These are phyloP conservation scores for Neofusicoccum umdonicola DNA, from an alignment of 2,329 filamentous ascomycete genomes.

Conservation along the genomic window DNA sequence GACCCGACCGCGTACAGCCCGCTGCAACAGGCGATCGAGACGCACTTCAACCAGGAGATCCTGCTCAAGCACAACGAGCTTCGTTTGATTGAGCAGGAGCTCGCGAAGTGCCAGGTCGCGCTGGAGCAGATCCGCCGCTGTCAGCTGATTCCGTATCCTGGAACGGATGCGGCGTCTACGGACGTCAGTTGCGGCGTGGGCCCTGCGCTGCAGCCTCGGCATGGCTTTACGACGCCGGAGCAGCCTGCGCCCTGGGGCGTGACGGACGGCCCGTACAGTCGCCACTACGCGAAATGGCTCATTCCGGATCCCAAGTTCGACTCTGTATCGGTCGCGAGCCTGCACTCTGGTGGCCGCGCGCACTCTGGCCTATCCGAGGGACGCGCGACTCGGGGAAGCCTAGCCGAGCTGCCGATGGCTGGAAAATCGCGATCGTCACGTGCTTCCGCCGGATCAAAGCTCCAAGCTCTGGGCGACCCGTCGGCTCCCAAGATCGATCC, in stretches of 20 bases:
- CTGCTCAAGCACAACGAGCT: conserved; percentile 92
- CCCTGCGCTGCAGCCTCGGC: conserved; percentile 60
- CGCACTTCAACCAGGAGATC: conserved; percentile 88
- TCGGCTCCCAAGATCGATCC: conserved; percentile 66
- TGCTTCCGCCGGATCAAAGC: conserved; percentile 50
- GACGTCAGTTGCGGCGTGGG: conserved; percentile 74
- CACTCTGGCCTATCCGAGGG: conserved; percentile 56
- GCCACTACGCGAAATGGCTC: conserved; percentile 95
- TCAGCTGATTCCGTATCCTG: conserved; percentile 86
- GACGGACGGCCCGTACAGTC: conserved; percentile 85
- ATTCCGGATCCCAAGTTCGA: conserved; percentile 87
- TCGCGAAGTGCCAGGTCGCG: conserved; percentile 91
- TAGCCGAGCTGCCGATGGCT: conserved; percentile 52
- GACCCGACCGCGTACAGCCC: conserved; percentile 45
- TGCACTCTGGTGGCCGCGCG: conserved; percentile 34
- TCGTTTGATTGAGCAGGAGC: conserved; percentile 89
- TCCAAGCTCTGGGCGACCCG: conserved; percentile 42
- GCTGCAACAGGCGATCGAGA: conserved; percentile 71
- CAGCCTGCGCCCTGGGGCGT: conserved; percentile 90
- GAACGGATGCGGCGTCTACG: conserved; percentile 63
- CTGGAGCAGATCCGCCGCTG: conserved; percentile 92
- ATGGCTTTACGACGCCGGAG: conserved; percentile 65
- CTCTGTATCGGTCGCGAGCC: conserved; percentile 38
- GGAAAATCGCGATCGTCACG: conserved; percentile 58
- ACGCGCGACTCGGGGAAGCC: conserved; percentile 75